Evolutionary conservation across 2,329 filamentous ascomycete genomes (phyloP), one percentile per base, ranked within the genome.

Genomic region (Pseudocercospora ulei): DNA sequence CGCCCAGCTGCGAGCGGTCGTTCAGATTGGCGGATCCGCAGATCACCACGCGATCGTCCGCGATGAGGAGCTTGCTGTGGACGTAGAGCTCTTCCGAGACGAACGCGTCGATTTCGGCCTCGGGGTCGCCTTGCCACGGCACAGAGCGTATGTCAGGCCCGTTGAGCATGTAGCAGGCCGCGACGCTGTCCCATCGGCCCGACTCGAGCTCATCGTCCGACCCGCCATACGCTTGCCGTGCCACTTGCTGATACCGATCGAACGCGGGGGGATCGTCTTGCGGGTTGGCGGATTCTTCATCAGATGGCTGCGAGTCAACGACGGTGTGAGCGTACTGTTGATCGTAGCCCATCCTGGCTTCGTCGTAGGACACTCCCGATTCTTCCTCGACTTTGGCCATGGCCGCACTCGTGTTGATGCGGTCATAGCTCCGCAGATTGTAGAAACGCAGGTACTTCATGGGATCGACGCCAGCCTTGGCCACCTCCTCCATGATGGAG

Each of bases 401-500:
- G 4, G 74, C 69, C 1, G 63, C 63, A 9, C 76, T 77, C 12
- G 68, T 73, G 62, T 88, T 87, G 67, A 92, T 81, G 28, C 84
- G 77, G 58, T 90, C 84, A 57, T 84, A 90, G 61, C 76, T 88
- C 41, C 84, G 72, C 19, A 92, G 69, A 58, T 92, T 90, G 66
- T 85, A 90, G 65, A 90, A 90, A 34, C 76, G 71, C 50, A 92
- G 82, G 62, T 87, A 90, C 27, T 76, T 65, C 54, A 71, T 66
- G 1, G 81, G 80, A 54, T 88, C 70, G 34, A 86, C 70, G 5
- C 82, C 82, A 19, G 72, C 70, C 38, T 71, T 67, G 11, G 68
- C 66, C 36, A 87, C 71, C 29, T 69, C 69, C 58, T 87, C 82
- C 56, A 87, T 78, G 57, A 92, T 90, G 42, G 76, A 82, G 58